Evolutionary conservation across 2,329 filamentous ascomycete species (phyloP).

Genomic region (Mycocentrospora acerina): DNA sequence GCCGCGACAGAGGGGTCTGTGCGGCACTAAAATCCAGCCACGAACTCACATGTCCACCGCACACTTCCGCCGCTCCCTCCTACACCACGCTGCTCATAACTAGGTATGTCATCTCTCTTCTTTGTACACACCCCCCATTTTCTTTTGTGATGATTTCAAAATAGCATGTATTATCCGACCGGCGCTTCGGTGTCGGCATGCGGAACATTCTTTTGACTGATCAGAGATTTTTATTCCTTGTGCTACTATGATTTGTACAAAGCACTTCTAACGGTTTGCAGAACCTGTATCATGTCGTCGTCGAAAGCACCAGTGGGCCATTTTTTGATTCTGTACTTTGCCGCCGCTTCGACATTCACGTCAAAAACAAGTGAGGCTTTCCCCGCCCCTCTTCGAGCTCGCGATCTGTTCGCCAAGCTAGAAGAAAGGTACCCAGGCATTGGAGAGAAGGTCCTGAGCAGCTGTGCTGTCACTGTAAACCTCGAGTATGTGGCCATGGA

Average conservation of each 20-base stretch:
- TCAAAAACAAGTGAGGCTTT: constrained; percentile 66
- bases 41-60: constrained; percentile 22
- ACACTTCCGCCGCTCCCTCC: constrained; percentile 7
- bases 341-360: constrained; percentile 70
- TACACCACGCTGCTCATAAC: constrained; percentile 7
- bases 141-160: constrained; percentile 41
- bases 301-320: constrained; percentile 60
- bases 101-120: constrained; percentile 19
- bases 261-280: constrained; percentile 16
- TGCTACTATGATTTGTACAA: neutral
- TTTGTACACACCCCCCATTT: neutral
- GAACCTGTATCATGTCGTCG: constrained; percentile 35
- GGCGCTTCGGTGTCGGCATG: constrained; percentile 30
- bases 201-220: constrained; percentile 39
- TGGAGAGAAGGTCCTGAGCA: constrained; percentile 65
- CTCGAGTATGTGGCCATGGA: constrained; percentile 75
- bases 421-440: constrained; percentile 73
- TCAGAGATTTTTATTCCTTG: constrained; percentile 9
- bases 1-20: constrained; percentile 23
- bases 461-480: constrained; percentile 77
- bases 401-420: constrained; percentile 65
- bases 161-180: constrained; percentile 55
- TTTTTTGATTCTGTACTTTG: constrained; percentile 83
- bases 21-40: constrained; percentile 11
- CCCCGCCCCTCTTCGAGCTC: constrained; percentile 64